Conservation (phyloP, 495 filamentous ascomycete species). For the Aspergillus conjunctus region DNA sequence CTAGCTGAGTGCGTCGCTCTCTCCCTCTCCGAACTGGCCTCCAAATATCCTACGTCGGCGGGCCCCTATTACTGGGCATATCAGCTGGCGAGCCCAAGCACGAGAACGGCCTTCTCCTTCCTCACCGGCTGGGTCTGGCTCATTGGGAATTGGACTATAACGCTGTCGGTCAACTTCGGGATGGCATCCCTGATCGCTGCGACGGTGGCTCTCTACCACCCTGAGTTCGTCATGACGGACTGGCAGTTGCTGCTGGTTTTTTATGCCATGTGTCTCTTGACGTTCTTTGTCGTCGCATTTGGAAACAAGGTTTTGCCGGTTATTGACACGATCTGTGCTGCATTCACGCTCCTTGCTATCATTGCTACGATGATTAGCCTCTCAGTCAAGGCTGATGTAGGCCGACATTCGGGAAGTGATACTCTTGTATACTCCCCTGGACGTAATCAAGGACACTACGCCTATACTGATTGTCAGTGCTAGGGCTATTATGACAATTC, state of each 20-base stretch:
- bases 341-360: constrained; percentile 43
- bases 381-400: constrained; percentile 44
- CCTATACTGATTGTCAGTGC: neutral
- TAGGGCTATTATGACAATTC: constrained; percentile 45
- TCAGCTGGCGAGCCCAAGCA: constrained; percentile 33
- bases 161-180: constrained; percentile 68
- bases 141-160: constrained; percentile 71
- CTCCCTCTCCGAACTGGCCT: constrained; percentile 50
- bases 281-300: constrained; percentile 56
- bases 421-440: constrained; percentile 36
- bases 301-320: constrained; percentile 58
- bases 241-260: constrained; percentile 65
- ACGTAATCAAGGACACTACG: neutral
- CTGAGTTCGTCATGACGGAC: constrained; percentile 51
- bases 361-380: constrained; percentile 44
- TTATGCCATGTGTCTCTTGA: constrained; percentile 56
- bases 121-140: constrained; percentile 69
- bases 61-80: constrained; percentile 56
- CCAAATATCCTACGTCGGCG: constrained; percentile 52
- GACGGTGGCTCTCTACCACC: constrained; percentile 59
- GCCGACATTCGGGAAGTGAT: constrained; percentile 45
- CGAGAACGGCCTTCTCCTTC: constrained; percentile 49
- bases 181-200: constrained; percentile 56
- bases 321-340: constrained; percentile 53
- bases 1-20: constrained; percentile 45